Evolutionary conservation across 2,329 filamentous ascomycete genomes (phyloP).

Genomic region (Fusarium pseudonygamai): DNA sequence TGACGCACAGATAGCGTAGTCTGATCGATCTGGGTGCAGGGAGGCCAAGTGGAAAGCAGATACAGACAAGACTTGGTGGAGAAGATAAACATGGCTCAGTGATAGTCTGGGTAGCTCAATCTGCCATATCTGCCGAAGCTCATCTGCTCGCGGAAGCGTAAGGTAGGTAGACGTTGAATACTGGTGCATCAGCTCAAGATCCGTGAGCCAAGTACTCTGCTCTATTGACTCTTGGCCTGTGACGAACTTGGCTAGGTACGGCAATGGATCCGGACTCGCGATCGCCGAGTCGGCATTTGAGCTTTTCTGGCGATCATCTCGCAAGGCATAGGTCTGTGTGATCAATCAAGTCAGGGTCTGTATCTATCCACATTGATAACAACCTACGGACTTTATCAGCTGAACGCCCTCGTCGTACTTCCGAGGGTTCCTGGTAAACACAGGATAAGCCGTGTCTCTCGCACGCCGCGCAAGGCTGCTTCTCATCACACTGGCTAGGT

Average conservation of each 20-base stretch:
- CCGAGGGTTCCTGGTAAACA: conserved; percentile 37
- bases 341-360: neutral
- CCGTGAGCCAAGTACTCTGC: conserved; percentile 44
- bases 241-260: conserved; percentile 39
- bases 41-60: conserved; percentile 45
- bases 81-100: conserved; percentile 41
- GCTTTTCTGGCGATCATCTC: neutral
- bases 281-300: neutral
- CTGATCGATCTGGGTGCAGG: conserved; percentile 38
- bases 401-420: conserved; percentile 1
- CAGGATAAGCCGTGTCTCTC: conserved; percentile 49
- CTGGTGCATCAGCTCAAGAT: conserved; percentile 51
- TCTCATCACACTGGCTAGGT: conserved; percentile 52
- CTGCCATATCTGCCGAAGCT: conserved; percentile 46
- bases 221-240: conserved; percentile 24
- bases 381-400: neutral
- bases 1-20: conserved; percentile 41
- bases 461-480: conserved; percentile 50
- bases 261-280: conserved; percentile 26
- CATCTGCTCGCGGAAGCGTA: conserved; percentile 45
- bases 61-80: conserved; percentile 47
- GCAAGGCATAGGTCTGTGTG: neutral
- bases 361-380: neutral
- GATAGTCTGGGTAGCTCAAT: conserved; percentile 41
- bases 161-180: conserved; percentile 45